phyloP scores from a whole-genome alignment of 192 early-diverging fungal genomes.

The Coemansia erecta region DNA sequence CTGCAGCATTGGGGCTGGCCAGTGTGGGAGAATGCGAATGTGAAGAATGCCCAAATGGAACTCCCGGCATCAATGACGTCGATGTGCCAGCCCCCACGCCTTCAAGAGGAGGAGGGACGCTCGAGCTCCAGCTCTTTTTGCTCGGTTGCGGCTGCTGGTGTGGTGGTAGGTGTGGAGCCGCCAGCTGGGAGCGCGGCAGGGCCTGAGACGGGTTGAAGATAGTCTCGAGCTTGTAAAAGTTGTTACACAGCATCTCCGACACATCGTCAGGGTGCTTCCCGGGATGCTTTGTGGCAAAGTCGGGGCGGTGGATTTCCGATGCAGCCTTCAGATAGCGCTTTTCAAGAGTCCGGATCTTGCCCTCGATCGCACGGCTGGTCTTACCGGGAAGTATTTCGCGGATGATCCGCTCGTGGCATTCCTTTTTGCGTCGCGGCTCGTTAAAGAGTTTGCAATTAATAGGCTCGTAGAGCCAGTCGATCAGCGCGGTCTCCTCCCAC shows the following conservation, averaged over 20 bases:
- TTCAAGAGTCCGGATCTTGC: constrained; percentile 51
- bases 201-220: constrained; percentile 34
- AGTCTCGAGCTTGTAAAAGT: constrained; percentile 40
- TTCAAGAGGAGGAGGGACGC: neutral
- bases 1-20: neutral
- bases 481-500: constrained; percentile 44
- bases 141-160: constrained; percentile 4
- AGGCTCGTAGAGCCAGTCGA: constrained; percentile 50
- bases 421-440: constrained; percentile 50
- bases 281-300: constrained; percentile 31
- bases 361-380: constrained; percentile 51
- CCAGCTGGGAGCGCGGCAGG: constrained; percentile 10
- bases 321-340: constrained; percentile 41
- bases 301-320: constrained; percentile 24
- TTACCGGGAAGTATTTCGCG: constrained; percentile 43
- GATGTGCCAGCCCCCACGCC: neutral
- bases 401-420: constrained; percentile 51
- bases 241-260: constrained; percentile 35
- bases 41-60: neutral
- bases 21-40: constrained; percentile 7
- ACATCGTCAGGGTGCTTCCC: constrained; percentile 43
- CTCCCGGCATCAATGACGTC: neutral
- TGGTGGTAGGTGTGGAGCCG: neutral
- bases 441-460: constrained; percentile 48
- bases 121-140: neutral